A percentile compares a stretch with the other conserved stretches of the same genome.
These are phyloP conservation scores for Begonia masoniana DNA, from an alignment of 306 rosid genomes.

Conservation along the genomic window DNA sequence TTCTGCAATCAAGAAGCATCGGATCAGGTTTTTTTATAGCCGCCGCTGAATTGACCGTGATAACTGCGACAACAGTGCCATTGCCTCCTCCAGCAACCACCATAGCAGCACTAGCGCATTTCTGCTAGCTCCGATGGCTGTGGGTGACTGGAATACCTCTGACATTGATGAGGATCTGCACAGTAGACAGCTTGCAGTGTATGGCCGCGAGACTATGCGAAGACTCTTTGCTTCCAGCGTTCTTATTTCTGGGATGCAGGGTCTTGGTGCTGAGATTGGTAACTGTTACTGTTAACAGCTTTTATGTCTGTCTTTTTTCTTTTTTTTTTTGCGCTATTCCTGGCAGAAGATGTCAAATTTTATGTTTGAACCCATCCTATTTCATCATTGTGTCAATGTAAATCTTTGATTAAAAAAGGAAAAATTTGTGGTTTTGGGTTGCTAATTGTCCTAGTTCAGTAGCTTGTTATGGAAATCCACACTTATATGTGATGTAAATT, in stretches of 20 bases:
- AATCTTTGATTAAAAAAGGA: no score
- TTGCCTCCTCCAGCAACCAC: constrained; percentile 3
- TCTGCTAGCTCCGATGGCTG: constrained; percentile 35
- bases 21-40: constrained; percentile 24
- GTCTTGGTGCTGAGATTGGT: constrained; percentile 96
- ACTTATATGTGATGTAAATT: no score
- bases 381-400: no score
- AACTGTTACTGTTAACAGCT: not conserved
- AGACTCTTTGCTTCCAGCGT: constrained; percentile 66
- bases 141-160: constrained; percentile 32
- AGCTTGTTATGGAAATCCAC: no score
- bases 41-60: constrained; percentile 34
- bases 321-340: no score
- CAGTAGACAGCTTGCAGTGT: constrained; percentile 93
- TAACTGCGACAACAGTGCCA: constrained; percentile 7
- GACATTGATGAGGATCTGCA: constrained; percentile 96
- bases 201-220: constrained; percentile 94
- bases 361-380: no score
- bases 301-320: no score
- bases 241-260: constrained; percentile 83
- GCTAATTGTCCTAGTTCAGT: no score
- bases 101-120: constrained; percentile 17
- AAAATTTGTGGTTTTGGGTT: no score
- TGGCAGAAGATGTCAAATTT: no score
- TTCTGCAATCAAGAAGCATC: constrained; percentile 43